These are phyloP conservation scores for Cynanchum wilfordii DNA, from an alignment of 257 asterid genomes.

Conservation along the genomic window DNA sequence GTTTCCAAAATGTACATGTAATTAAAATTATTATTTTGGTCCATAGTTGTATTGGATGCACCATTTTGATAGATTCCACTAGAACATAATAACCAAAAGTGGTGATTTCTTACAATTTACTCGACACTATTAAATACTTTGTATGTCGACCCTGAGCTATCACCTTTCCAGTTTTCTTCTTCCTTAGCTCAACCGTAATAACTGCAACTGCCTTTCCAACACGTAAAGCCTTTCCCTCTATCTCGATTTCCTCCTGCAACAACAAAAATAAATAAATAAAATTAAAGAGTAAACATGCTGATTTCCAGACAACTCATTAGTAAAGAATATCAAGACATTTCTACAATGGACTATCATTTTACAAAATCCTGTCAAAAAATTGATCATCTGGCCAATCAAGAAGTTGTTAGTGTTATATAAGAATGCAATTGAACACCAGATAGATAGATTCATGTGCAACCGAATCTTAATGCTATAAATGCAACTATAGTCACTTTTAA, in stretches of 20 bases:
- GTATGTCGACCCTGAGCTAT: slow-evolving; percentile 89
- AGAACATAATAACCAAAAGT: background rate
- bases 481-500: background rate
- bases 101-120: slow-evolving; percentile 45
- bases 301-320: background rate
- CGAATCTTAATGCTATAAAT: background rate
- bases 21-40: no score
- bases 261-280: background rate
- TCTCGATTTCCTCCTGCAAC: slow-evolving; percentile 76
- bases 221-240: slow-evolving; percentile 63
- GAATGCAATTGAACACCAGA: no score
- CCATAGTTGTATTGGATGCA: no score
- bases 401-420: no score
- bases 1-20: no score
- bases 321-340: no score
- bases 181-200: slow-evolving; percentile 63
- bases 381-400: no score
- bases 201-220: slow-evolving; percentile 73
- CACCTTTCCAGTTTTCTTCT: slow-evolving; percentile 57
- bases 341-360: no score
- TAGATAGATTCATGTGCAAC: no score
- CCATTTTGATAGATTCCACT: no score
- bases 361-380: no score
- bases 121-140: slow-evolving; percentile 49
- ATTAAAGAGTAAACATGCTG: no score